phyloP scores from a whole-genome alignment of 2,329 filamentous ascomycete species.

The Dendrostoma leiphaemia region DNA sequence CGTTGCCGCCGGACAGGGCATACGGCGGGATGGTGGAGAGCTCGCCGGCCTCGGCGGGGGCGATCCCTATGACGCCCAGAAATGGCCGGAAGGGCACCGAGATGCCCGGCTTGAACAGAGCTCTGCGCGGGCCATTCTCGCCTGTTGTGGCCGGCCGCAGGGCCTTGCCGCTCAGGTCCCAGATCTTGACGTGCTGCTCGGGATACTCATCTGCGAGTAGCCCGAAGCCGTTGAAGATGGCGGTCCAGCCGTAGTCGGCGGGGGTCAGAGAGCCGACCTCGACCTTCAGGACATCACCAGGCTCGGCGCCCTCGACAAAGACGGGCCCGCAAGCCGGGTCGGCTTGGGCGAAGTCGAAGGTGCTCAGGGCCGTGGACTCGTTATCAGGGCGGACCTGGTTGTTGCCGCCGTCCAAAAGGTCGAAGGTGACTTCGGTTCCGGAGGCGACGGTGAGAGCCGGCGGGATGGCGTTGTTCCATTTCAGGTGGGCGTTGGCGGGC shows the following conservation, averaged over 20 bases:
- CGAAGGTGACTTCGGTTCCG: constrained; percentile 45
- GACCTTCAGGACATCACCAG: constrained; percentile 50
- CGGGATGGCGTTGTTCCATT: constrained; percentile 45
- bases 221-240: constrained; percentile 49
- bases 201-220: constrained; percentile 47
- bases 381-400: constrained; percentile 46
- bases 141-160: constrained; percentile 16
- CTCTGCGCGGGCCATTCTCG: constrained; percentile 26
- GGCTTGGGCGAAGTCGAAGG: constrained; percentile 38
- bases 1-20: constrained; percentile 48
- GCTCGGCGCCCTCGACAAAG: constrained; percentile 44
- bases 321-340: constrained; percentile 53
- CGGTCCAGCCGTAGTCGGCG: constrained; percentile 50
- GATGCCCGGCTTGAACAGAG: constrained; percentile 46
- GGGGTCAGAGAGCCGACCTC: constrained; percentile 46
- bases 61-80: constrained; percentile 51
- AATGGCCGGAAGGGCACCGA: constrained; percentile 49
- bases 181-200: constrained; percentile 44
- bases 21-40: constrained; percentile 50
- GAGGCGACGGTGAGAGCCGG: constrained; percentile 46
- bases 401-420: constrained; percentile 48
- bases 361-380: constrained; percentile 34
- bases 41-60: constrained; percentile 41
- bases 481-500: constrained; percentile 36
- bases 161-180: constrained; percentile 35